Evolutionary conservation across 768 basidiomycete species (phyloP).

Genomic region (Phylloporus scabripes): DNA sequence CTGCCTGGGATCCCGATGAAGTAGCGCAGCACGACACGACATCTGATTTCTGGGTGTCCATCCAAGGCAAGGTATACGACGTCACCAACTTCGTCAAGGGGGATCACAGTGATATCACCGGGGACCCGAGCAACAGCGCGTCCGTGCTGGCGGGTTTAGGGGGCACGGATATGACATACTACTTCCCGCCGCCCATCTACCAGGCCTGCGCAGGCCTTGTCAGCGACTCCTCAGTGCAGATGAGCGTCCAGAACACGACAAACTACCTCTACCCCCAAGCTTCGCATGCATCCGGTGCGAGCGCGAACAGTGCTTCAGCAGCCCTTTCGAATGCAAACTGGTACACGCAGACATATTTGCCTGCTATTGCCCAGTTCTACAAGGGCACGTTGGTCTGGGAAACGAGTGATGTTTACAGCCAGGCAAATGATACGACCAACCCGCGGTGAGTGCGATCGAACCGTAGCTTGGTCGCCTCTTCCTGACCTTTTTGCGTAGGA

Average conservation of each 20-base stretch:
- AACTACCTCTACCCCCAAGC: slow-evolving; percentile 37
- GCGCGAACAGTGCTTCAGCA: slow-evolving; percentile 34
- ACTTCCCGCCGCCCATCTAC: slow-evolving; percentile 57
- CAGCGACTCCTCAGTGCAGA: slow-evolving; percentile 35
- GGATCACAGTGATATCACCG: slow-evolving; percentile 58
- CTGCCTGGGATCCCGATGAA: slow-evolving; percentile 50
- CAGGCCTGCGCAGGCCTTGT: slow-evolving; percentile 59
- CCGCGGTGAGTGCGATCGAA: slow-evolving; percentile 21
- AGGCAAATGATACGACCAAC: slow-evolving; percentile 34
- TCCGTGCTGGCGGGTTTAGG: slow-evolving; percentile 49
- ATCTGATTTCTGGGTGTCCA: slow-evolving; percentile 58
- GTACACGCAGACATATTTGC: slow-evolving; percentile 53
- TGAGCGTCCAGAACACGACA: slow-evolving; percentile 45
- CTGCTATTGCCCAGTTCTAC: slow-evolving; percentile 49
- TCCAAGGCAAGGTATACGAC: slow-evolving; percentile 58
- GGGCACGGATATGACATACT: slow-evolving; percentile 56
- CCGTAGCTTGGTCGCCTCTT: slow-evolving; percentile 6
- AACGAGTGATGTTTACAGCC: slow-evolving; percentile 31
- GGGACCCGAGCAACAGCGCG: slow-evolving; percentile 44
- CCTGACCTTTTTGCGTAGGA: slow-evolving; percentile 27
- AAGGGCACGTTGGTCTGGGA: slow-evolving; percentile 59
- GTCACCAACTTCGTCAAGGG: slow-evolving; percentile 53
- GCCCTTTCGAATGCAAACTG: slow-evolving; percentile 39
- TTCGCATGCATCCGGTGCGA: slow-evolving; percentile 52
- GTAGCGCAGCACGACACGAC: slow-evolving; percentile 45